These are phyloP conservation scores for Fusarium newnesense DNA, from an alignment of 2,329 filamentous ascomycete species.

Conservation along the genomic window DNA sequence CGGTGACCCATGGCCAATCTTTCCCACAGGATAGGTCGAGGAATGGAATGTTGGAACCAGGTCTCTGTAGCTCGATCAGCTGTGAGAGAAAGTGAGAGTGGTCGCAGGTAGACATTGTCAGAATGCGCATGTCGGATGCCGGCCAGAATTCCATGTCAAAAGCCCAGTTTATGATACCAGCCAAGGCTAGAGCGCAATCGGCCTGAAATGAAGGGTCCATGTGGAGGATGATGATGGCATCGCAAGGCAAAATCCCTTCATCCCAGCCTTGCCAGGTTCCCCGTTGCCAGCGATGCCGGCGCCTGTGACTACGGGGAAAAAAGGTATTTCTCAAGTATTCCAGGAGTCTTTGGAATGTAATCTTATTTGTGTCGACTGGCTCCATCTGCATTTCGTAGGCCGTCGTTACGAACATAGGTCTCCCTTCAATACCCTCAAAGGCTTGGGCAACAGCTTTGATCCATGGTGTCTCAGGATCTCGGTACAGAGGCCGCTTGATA, in stretches of 20 bases:
- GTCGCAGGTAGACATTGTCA: background rate
- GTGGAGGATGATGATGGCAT: background rate
- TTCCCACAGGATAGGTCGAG: background rate
- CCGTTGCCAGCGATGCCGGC: rapidly evolving
- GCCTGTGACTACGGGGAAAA: too few relatives aligned
- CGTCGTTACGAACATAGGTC: background rate
- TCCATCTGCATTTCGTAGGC: background rate
- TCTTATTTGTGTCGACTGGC: background rate
- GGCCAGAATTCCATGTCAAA: background rate
- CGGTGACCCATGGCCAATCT: too few relatives aligned
- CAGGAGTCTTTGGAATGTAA: background rate
- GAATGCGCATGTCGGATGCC: background rate
- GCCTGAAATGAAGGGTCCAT: background rate
- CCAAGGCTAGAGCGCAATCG: background rate
- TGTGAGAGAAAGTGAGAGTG: background rate
- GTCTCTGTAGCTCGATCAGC: background rate
- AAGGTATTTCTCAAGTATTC: background rate
- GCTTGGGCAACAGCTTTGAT: background rate
- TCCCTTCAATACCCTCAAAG: background rate
- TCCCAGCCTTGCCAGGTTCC: background rate
- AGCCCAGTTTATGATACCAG: background rate
- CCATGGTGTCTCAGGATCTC: background rate
- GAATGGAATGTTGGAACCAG: background rate
- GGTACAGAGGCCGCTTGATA: background rate
- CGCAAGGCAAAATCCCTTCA: background rate